A percentile compares a stretch with the other conserved stretches of the same genome.
These are phyloP conservation scores for Aspergillus ibericus DNA, from an alignment of 2,329 filamentous ascomycete species.

Conservation along the genomic window DNA sequence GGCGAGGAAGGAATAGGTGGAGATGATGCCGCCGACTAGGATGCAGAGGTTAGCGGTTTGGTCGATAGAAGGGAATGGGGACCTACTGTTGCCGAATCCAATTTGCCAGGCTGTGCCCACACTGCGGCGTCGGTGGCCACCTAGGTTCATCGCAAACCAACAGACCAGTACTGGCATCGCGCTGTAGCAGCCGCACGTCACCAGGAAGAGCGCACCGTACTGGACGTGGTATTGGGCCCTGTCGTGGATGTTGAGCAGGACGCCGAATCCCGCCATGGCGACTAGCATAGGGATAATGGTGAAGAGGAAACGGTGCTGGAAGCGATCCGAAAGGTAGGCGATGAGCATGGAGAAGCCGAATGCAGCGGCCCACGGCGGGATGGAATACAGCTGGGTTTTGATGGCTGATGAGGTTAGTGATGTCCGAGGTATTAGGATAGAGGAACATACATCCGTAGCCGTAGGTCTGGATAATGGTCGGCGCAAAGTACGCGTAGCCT, in stretches of 20 bases:
- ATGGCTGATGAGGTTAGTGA: conserved; percentile 36
- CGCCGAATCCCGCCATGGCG: conserved; percentile 70
- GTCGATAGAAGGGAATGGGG: background rate
- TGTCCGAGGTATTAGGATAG: background rate
- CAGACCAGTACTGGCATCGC: conserved; percentile 84
- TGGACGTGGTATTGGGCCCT: conserved; percentile 59
- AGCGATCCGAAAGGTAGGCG: conserved; percentile 69
- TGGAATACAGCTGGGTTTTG: conserved; percentile 51
- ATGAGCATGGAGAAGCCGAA: conserved; percentile 76
- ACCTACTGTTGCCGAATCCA: conserved; percentile 58
- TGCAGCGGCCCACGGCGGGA: conserved; percentile 65
- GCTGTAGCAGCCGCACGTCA: conserved; percentile 74
- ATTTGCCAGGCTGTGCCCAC: conserved; percentile 75
- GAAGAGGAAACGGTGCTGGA: conserved; percentile 75
- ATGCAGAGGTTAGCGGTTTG: background rate
- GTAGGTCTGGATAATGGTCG: conserved; percentile 68
- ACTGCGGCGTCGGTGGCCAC: conserved; percentile 67
- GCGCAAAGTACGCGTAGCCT: conserved; percentile 72
- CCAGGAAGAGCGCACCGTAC: conserved; percentile 78
- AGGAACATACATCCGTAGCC: conserved; percentile 52
- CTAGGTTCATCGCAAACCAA: conserved; percentile 80
- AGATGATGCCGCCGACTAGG: conserved; percentile 20
- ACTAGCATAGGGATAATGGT: conserved; percentile 66
- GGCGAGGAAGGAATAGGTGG: conserved; percentile 18
- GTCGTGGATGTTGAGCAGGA: conserved; percentile 70